Percentiles rank a stretch among this genome's conserved stretches.
phyloP scores from a whole-genome alignment of 2,329 filamentous ascomycete species.

The Colletotrichum musicola region DNA sequence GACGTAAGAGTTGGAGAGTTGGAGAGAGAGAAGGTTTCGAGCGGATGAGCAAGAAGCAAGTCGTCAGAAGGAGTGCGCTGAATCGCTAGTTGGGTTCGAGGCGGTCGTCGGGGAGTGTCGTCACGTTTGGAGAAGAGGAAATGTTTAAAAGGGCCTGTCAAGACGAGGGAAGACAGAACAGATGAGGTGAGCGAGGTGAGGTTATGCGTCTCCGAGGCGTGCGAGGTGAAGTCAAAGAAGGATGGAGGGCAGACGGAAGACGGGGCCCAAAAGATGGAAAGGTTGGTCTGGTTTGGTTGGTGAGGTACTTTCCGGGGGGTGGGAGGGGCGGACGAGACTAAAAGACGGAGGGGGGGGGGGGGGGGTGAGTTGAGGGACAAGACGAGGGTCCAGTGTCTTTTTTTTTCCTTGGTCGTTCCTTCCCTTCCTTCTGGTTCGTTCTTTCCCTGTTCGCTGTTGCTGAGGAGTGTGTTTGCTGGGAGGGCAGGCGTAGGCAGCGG shows the following conservation, averaged over 20 bases:
- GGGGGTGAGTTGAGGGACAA: conserved; percentile 5
- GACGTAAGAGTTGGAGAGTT: conserved; percentile 2
- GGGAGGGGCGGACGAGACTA: conserved; percentile 23
- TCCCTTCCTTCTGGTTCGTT: no score
- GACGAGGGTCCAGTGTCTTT: conserved; percentile 34
- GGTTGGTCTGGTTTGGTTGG: conserved; percentile 4
- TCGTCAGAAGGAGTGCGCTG: conserved; percentile 7
- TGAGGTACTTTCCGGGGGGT: conserved; percentile 33
- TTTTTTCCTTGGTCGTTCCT: background rate
- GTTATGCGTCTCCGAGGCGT: background rate
- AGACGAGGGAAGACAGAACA: background rate
- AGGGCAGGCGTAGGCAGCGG: no score
- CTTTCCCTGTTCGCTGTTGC: no score
- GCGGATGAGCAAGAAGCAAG: background rate
- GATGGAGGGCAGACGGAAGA: conserved; percentile 7
- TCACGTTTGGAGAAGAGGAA: conserved; percentile 2
- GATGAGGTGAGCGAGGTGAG: conserved; percentile 6
- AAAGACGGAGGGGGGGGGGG: conserved; percentile 26
- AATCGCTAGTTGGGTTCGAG: conserved; percentile 8
- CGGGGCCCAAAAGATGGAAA: conserved; percentile 18
- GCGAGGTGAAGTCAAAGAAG: conserved; percentile 33
- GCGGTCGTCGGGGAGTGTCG: conserved; percentile 1
- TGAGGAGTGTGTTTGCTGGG: no score
- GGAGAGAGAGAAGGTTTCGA: conserved; percentile 3
- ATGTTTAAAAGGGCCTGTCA: background rate